Percentiles rank a stretch among this genome's conserved stretches.
Evolutionary conservation across 2,329 filamentous ascomycete species (phyloP).

Genomic region (Camillea tinctor): DNA sequence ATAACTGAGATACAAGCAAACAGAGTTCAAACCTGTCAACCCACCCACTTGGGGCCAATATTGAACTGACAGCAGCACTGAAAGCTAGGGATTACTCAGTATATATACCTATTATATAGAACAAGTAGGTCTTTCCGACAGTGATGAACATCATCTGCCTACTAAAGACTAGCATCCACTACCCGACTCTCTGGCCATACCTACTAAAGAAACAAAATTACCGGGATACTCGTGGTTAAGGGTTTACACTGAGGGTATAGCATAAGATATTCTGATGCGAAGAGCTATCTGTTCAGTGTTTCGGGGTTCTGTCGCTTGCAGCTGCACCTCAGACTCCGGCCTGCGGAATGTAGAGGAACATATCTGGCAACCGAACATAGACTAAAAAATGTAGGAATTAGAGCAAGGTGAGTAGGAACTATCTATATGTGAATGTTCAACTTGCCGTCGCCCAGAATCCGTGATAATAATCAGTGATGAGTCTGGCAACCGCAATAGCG

Average conservation of each 20-base stretch:
- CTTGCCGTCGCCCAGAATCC: neutral
- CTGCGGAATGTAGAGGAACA: neutral
- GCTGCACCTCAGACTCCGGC: neutral
- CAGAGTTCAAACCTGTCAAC: slow-evolving; percentile 6
- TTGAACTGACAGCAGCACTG: neutral
- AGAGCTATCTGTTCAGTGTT: neutral
- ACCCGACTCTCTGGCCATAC: neutral
- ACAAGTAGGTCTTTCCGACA: neutral
- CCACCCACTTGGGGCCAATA: neutral
- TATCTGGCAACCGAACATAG: neutral
- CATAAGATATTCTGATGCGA: neutral
- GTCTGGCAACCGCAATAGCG: neutral
- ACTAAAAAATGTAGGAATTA: neutral
- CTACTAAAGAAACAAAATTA: neutral
- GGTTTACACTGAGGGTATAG: neutral
- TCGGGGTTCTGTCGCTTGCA: neutral
- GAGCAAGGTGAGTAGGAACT: neutral
- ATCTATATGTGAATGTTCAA: neutral
- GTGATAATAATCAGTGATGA: neutral
- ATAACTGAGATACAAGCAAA: slow-evolving; percentile 15
- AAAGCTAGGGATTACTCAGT: neutral
- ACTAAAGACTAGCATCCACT: too few relatives aligned
- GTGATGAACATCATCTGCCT: neutral
- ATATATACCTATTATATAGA: too few relatives aligned
- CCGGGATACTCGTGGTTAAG: neutral